A percentile compares a stretch with the other conserved stretches of the same genome.
These are phyloP conservation scores for Persicaria tinctoria DNA, from an alignment of 148 eudicot genomes.

Conservation along the genomic window DNA sequence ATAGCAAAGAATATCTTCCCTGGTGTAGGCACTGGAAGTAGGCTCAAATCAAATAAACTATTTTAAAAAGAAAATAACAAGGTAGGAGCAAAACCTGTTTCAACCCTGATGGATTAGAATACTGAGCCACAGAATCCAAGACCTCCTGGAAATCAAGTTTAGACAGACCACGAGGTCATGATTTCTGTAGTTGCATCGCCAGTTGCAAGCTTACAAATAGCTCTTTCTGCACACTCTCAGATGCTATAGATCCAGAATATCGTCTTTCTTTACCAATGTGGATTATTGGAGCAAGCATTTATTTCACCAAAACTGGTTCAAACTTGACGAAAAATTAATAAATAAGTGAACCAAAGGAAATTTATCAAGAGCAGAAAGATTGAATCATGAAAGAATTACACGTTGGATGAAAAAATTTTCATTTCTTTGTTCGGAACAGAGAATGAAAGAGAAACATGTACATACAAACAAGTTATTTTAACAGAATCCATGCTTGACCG, in stretches of 20 bases:
- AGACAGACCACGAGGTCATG: conserved; percentile 72
- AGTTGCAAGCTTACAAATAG: conserved; percentile 69
- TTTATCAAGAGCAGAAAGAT: neutral
- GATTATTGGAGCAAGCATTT: conserved; percentile 74
- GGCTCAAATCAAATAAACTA: neutral
- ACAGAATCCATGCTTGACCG: neutral
- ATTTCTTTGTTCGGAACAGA: neutral
- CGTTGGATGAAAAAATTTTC: neutral
- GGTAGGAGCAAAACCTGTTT: conserved; percentile 58
- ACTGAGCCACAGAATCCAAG: conserved; percentile 64
- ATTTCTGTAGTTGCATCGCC: conserved; percentile 90
- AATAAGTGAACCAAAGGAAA: conserved; percentile 4
- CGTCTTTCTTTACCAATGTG: conserved; percentile 90
- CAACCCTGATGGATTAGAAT: conserved; percentile 87
- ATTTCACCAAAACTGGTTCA: conserved; percentile 76
- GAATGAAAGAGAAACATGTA: neutral
- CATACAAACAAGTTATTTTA: neutral
- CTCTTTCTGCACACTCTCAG: conserved; percentile 79
- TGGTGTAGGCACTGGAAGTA: conserved; percentile 18
- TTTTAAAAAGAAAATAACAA: neutral
- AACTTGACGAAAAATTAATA: conserved; percentile 41
- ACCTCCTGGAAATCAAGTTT: conserved; percentile 64
- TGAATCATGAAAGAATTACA: neutral
- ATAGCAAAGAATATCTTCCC: conserved; percentile 86
- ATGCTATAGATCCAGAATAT: conserved; percentile 62